Percentiles rank a stretch among this genome's conserved stretches.
Evolutionary conservation across 2,329 filamentous ascomycete genomes (phyloP).

Genomic region (Trichoderma koningii): DNA sequence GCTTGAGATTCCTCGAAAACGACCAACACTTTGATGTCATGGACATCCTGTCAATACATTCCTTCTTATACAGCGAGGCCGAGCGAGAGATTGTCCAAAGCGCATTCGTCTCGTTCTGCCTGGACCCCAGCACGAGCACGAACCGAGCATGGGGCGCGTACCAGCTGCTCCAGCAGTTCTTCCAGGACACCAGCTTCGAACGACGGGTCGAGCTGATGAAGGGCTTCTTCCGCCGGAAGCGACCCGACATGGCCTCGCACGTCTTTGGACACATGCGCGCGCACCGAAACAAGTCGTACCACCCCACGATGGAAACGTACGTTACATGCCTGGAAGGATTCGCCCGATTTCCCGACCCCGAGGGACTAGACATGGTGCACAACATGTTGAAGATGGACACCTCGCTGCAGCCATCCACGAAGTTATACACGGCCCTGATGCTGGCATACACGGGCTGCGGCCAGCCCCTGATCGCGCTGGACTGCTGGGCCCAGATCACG

Average conservation of each 20-base stretch:
- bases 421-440: constrained; percentile 82
- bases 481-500: constrained; percentile 84
- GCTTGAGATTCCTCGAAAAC: constrained; percentile 70
- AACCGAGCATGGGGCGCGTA: constrained; percentile 66
- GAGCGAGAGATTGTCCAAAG: constrained; percentile 69
- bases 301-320: constrained; percentile 75
- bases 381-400: constrained; percentile 94
- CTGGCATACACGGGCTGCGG: constrained; percentile 75
- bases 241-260: constrained; percentile 81
- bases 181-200: constrained; percentile 64
- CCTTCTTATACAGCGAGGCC: constrained; percentile 67
- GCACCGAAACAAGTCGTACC: constrained; percentile 61
- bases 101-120: constrained; percentile 67
- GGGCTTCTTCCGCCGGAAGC: constrained; percentile 73
- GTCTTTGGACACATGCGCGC: constrained; percentile 95
- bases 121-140: constrained; percentile 63
- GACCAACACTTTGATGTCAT: constrained; percentile 79
- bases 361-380: constrained; percentile 74
- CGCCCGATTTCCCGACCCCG: constrained; percentile 53
- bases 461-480: constrained; percentile 65
- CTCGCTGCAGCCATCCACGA: constrained; percentile 74
- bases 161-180: constrained; percentile 65
- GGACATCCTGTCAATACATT: constrained; percentile 77
- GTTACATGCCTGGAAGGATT: constrained; percentile 76
- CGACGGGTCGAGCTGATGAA: constrained; percentile 75